phyloP scores from a whole-genome alignment of 805 yeast species.

The Ogataea trehalophila region DNA sequence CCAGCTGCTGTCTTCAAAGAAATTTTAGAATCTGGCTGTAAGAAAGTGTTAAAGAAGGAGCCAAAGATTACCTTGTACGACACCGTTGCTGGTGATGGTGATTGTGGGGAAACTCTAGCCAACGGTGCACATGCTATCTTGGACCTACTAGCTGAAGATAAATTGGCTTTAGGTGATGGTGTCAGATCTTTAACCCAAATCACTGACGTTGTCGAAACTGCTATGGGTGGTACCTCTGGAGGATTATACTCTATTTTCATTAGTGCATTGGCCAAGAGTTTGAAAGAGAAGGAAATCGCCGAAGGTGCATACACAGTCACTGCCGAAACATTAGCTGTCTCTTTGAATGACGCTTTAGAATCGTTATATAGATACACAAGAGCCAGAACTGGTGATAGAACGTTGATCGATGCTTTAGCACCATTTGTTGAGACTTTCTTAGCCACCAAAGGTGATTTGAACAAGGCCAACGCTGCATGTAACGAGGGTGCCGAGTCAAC shows the following conservation, averaged over 20 bases:
- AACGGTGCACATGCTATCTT: slow-evolving; percentile 75
- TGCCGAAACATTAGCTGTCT: slow-evolving; percentile 37
- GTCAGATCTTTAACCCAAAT: slow-evolving; percentile 60
- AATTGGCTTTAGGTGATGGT: slow-evolving; percentile 41
- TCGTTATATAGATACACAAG: slow-evolving; percentile 80
- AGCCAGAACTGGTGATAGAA: slow-evolving; percentile 86
- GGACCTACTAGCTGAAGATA: slow-evolving; percentile 39
- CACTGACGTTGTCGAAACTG: slow-evolving; percentile 74
- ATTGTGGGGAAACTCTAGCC: slow-evolving; percentile 88
- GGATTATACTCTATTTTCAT: slow-evolving; percentile 84
- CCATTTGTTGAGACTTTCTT: slow-evolving; percentile 73
- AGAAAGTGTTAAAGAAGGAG: slow-evolving; percentile 55
- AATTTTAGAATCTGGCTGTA: slow-evolving; percentile 45
- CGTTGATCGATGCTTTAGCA: slow-evolving; percentile 81
- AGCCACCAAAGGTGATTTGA: slow-evolving; percentile 43
- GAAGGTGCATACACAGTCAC: slow-evolving; percentile 28
- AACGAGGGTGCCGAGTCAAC: slow-evolving; percentile 73
- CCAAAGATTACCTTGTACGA: slow-evolving; percentile 83
- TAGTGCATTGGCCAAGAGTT: slow-evolving; percentile 61
- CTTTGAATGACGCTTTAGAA: slow-evolving; percentile 55
- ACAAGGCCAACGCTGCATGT: slow-evolving; percentile 64
- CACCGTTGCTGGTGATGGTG: slow-evolving; percentile 93
- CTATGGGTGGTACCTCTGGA: slow-evolving; percentile 98
- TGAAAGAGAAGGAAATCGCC: slow-evolving; percentile 38
- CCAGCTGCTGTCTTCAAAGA: slow-evolving; percentile 26